A percentile compares a stretch with the other conserved stretches of the same genome.
Evolutionary conservation across 768 basidiomycete genomes (phyloP).

Genomic region (Leccinum subgranulosum): DNA sequence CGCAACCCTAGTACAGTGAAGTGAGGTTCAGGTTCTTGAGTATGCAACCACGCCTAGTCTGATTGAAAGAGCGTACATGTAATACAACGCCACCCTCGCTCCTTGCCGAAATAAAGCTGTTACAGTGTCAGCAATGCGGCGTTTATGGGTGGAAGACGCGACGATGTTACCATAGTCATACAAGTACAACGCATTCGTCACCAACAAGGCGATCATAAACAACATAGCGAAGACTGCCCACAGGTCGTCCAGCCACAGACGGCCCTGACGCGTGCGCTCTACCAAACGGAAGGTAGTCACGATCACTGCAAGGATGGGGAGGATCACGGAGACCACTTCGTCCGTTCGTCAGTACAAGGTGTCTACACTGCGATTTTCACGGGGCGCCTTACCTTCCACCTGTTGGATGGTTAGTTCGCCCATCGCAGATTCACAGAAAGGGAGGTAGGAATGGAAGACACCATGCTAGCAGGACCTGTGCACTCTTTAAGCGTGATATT

Average conservation of each 20-base stretch:
- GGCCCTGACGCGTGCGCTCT: background rate
- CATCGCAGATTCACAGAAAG: background rate
- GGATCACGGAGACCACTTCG: background rate
- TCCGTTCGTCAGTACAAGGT: background rate
- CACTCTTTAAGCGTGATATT: background rate
- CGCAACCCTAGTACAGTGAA: background rate
- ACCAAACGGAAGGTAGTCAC: background rate
- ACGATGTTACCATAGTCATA: background rate
- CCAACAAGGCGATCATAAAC: background rate
- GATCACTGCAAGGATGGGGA: constrained; percentile 1
- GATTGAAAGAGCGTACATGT: background rate
- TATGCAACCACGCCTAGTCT: background rate
- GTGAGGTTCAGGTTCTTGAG: background rate
- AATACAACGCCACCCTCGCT: background rate
- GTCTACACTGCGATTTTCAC: background rate
- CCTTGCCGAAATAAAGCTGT: background rate
- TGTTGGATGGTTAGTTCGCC: constrained; percentile 3
- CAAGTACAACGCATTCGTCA: background rate
- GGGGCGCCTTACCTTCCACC: background rate
- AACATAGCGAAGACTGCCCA: background rate
- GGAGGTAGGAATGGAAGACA: background rate
- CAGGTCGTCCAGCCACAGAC: constrained; percentile 2
- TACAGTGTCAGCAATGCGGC: background rate
- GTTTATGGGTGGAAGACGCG: background rate
- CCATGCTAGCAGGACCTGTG: background rate